Percentiles rank a stretch among this genome's conserved stretches.
phyloP scores from a whole-genome alignment of 192 early-diverging fungal genomes.

The Rhizophagus clarus region DNA sequence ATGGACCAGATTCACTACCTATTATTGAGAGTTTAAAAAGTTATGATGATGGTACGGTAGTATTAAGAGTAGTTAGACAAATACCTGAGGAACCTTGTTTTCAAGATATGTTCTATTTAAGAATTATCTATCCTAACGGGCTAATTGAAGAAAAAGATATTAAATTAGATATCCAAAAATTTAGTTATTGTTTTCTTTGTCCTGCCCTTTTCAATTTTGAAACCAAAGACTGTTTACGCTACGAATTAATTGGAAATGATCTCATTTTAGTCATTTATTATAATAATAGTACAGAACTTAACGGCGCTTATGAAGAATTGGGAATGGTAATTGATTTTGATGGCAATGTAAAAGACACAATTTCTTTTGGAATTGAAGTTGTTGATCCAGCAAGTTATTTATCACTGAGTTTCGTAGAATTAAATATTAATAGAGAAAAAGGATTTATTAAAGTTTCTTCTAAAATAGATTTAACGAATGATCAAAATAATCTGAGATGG shows the following conservation, averaged over 20 bases:
- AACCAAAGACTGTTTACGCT: neutral
- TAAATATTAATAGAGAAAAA: neutral
- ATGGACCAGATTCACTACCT: neutral
- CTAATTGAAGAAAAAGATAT: neutral
- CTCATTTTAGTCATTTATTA: neutral
- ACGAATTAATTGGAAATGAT: neutral
- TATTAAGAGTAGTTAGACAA: neutral
- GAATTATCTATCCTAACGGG: neutral
- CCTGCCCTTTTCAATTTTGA: too few relatives aligned
- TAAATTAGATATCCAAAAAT: neutral
- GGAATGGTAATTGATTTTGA: neutral
- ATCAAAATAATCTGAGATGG: neutral
- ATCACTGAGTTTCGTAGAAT: neutral
- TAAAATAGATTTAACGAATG: too few relatives aligned
- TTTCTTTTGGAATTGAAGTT: neutral
- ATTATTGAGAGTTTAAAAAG: neutral
- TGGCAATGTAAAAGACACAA: neutral
- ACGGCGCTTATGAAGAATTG: neutral
- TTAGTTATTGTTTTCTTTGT: slow-evolving; percentile 1
- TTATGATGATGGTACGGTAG: neutral
- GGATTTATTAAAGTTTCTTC: neutral
- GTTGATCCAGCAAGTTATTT: neutral
- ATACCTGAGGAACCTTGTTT: too few relatives aligned
- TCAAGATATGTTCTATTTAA: neutral
- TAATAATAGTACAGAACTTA: neutral